Evolutionary conservation across 2,329 filamentous ascomycete species (phyloP), one percentile per base, ranked within the genome.

Genomic region (Ceratocystis colombiana): DNA sequence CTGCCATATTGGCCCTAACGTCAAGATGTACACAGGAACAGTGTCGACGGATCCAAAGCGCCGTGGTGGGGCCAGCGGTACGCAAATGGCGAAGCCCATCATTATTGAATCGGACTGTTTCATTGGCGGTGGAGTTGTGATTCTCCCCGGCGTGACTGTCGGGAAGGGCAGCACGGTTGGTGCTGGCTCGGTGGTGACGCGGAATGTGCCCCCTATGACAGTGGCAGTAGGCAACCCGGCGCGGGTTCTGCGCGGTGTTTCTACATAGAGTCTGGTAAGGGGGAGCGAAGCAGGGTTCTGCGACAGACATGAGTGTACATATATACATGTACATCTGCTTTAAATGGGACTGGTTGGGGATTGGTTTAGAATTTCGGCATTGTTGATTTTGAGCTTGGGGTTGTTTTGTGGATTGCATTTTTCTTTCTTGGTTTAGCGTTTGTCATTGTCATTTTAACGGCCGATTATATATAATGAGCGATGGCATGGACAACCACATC

Each of bases 21-120:
- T 96, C 67, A 93, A 85, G 69, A 88, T 97, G 70, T 89, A 90
- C 72, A 91, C 88, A 17, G 84, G 87, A 44, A 88, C 85, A 53
- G 80, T 88, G 62, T 85, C 86, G 53, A 85, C 86, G 15, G 90
- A 95, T 73, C 84, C 87, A 33, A 85, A 88, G 73, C 81, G 83
- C 69, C 82, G 90, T 25, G 84, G 88, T 71, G 92, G 90, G 5
- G 87, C 85, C 61, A 84, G 86, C 70, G 89, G 88, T 44, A 82
- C 84, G 5, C 87, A 89, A 72, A 76, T 86, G 67, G 91, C 89
- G 15, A 84, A 84, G 41, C 79, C 82, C 20, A 87, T 97, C 66
- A 81, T 80, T 44, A 93, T 97, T 69, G 89, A 90, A 69, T 88
- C 94, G 69, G 90, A 96, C 75, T 88, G 88, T 73, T 92, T 88